Conservation (phyloP, 306 rosid species). For the Geum urbanum region DNA sequence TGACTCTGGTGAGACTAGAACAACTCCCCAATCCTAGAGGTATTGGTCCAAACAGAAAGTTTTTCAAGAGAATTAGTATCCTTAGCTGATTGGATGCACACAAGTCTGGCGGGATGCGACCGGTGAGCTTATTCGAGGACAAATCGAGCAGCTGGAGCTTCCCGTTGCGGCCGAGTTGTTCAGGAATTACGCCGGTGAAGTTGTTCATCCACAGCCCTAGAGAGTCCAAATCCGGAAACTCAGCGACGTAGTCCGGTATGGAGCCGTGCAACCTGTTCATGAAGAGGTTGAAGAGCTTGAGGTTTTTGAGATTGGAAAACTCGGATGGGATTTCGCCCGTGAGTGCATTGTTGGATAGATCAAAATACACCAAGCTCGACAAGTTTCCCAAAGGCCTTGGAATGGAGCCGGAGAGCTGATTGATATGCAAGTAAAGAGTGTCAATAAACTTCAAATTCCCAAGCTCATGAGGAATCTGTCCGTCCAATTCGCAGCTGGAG, state of each 20-base stretch:
- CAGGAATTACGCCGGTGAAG: conserved; percentile 77
- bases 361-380: conserved; percentile 51
- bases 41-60: conserved; percentile 77
- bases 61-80: conserved; percentile 61
- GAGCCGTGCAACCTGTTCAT: conserved; percentile 77
- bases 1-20: conserved; percentile 59
- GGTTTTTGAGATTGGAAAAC: conserved; percentile 52
- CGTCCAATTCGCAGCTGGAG: conserved; percentile 60
- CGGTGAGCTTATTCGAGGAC: conserved; percentile 87
- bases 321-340: conserved; percentile 77
- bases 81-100: conserved; percentile 62
- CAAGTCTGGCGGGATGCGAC: conserved; percentile 58
- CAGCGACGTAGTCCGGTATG: conserved; percentile 70
- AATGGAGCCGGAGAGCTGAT: conserved; percentile 62
- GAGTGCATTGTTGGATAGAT: conserved; percentile 73
- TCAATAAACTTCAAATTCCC: conserved; percentile 60
- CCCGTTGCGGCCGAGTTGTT: conserved; percentile 63
- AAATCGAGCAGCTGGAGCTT: conserved; percentile 68
- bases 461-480: conserved; percentile 61
- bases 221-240: conserved; percentile 52
- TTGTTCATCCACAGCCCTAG: conserved; percentile 80
- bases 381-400: conserved; percentile 70
- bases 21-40: conserved; percentile 68
- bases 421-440: conserved; percentile 66
- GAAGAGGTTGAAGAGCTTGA: conserved; percentile 75